These are phyloP conservation scores for Phyllosticta citrichinensis DNA, from an alignment of 2,329 filamentous ascomycete species.

Conservation along the genomic window DNA sequence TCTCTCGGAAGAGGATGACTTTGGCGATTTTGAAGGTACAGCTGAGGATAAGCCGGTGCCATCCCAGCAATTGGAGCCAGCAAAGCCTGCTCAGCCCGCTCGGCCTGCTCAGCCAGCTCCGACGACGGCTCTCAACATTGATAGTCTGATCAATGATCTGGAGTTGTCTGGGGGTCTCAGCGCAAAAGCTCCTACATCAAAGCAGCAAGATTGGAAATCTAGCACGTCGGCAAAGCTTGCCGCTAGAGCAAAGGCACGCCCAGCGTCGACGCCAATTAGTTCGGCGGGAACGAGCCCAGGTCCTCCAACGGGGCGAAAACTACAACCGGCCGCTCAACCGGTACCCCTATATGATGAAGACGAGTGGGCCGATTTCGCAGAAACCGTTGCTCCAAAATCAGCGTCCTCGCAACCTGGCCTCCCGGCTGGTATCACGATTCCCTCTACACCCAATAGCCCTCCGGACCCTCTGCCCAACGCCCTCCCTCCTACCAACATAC, in stretches of 20 bases:
- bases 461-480: slow-evolving; percentile 19
- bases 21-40: slow-evolving; percentile 25
- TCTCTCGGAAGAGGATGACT: slow-evolving; percentile 25
- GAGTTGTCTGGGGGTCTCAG: slow-evolving; percentile 2
- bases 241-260: not conserved
- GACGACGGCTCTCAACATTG: slow-evolving; percentile 2
- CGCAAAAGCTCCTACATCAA: slow-evolving; percentile 4
- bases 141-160: slow-evolving; percentile 1
- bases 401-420: not conserved
- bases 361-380: slow-evolving; percentile 30
- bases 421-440: not conserved
- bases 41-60: slow-evolving; percentile 2
- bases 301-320: not conserved
- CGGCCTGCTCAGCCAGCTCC: not conserved
- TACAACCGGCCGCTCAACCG: not conserved
- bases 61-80: not conserved
- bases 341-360: slow-evolving; percentile 12
- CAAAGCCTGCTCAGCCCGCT: slow-evolving; percentile 16
- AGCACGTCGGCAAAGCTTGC: slow-evolving; percentile 9
- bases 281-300: not conserved
- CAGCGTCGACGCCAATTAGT: slow-evolving; percentile 10
- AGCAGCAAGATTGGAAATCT: slow-evolving; percentile 5
- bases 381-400: slow-evolving; percentile 12
- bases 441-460: slow-evolving; percentile 5
- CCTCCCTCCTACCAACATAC: slow-evolving; percentile 70